These are phyloP conservation scores for Starmerella asiatica DNA, from an alignment of 805 yeast species.

Conservation along the genomic window DNA sequence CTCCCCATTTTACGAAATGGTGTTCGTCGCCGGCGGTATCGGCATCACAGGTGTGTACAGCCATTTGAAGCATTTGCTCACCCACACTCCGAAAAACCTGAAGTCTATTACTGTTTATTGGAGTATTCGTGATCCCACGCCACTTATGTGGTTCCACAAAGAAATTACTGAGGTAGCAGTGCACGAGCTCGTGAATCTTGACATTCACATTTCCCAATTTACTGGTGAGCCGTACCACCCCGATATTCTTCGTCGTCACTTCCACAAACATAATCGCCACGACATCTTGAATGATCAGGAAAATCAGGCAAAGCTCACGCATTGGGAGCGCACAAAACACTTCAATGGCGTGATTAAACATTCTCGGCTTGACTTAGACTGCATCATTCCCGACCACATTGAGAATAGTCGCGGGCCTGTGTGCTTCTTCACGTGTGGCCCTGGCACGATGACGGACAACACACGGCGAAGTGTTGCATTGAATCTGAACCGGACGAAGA, in stretches of 20 bases:
- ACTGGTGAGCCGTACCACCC: not conserved
- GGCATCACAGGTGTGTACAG: slow-evolving; percentile 43
- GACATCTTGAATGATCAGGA: not conserved
- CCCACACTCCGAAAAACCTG: slow-evolving; percentile 25
- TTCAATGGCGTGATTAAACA: not conserved
- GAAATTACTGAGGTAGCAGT: slow-evolving; percentile 28
- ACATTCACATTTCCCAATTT: not conserved
- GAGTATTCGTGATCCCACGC: slow-evolving; percentile 11
- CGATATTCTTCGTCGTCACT: not conserved
- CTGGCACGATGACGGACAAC: slow-evolving; percentile 43
- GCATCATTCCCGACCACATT: slow-evolving; percentile 29
- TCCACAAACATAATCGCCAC: not conserved
- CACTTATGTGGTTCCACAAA: slow-evolving; percentile 32
- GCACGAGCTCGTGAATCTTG: not conserved
- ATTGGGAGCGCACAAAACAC: not conserved
- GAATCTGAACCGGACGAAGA: slow-evolving; percentile 30
- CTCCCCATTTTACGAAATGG: slow-evolving; percentile 38
- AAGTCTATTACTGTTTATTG: slow-evolving; percentile 11
- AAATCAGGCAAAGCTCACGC: not conserved
- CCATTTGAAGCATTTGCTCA: slow-evolving; percentile 19
- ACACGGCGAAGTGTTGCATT: slow-evolving; percentile 37
- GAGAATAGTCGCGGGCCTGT: slow-evolving; percentile 32
- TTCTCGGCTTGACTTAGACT: slow-evolving; percentile 4
- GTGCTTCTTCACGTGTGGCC: slow-evolving; percentile 53
- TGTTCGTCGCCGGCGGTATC: slow-evolving; percentile 59